Percentiles rank a stretch among this genome's conserved stretches.
phyloP scores from a whole-genome alignment of 1,284 basidiomycete genomes.

The Moesziomyces aphidis region DNA sequence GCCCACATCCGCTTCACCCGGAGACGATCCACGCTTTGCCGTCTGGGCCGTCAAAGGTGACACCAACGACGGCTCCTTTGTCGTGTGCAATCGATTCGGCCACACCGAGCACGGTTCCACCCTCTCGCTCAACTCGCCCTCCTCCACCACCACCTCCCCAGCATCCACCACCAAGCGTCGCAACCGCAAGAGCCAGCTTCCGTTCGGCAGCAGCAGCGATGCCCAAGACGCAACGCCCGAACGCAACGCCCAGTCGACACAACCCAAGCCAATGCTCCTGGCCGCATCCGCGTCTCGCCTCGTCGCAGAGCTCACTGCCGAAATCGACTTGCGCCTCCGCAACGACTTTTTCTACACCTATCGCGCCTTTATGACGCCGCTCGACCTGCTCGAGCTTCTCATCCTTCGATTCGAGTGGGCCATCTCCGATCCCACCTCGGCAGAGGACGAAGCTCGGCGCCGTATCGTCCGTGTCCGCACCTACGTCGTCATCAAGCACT shows the following conservation, averaged over 20 bases:
- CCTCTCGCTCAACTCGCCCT: conserved; percentile 7
- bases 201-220: conserved; percentile 9
- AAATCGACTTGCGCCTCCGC: conserved; percentile 55
- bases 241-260: neutral
- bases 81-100: conserved; percentile 37
- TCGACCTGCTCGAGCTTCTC: conserved; percentile 53
- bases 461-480: conserved; percentile 61
- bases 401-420: conserved; percentile 62
- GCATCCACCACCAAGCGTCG: conserved; percentile 21
- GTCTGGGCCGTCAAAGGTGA: conserved; percentile 53
- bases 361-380: conserved; percentile 50
- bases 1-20: conserved; percentile 44
- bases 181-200: conserved; percentile 24
- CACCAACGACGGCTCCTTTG: conserved; percentile 31
- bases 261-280: conserved; percentile 30
- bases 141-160: conserved; percentile 10
- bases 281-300: conserved; percentile 54
- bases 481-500: conserved; percentile 60
- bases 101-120: conserved; percentile 12
- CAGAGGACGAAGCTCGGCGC: conserved; percentile 52
- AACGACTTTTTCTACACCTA: conserved; percentile 64
- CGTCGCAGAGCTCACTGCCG: conserved; percentile 62
- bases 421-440: conserved; percentile 30
- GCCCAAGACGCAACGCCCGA: neutral
- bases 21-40: conserved; percentile 60